These are phyloP conservation scores for Carex cristatella DNA, from an alignment of 176 grass and related monocot genomes.

Conservation along the genomic window DNA sequence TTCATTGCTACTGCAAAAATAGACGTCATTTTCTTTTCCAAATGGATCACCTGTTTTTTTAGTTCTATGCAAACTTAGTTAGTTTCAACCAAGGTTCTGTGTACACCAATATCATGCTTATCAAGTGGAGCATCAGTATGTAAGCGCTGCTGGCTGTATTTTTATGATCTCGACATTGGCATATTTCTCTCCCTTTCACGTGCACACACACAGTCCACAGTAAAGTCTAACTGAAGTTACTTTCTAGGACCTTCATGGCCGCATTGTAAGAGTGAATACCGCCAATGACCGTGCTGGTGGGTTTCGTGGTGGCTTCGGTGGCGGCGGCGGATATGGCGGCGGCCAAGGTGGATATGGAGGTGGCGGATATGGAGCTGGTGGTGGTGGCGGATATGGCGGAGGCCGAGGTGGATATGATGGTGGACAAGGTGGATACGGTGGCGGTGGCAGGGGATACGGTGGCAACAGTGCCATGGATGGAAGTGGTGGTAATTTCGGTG, in stretches of 20 bases:
- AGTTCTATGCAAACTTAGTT: not conserved
- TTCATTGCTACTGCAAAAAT: not conserved
- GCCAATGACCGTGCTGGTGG: conserved; percentile 55
- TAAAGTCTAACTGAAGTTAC: conserved; percentile 13
- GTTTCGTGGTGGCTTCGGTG: conserved; percentile 20
- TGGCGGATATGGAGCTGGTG: not conserved
- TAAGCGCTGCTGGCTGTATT: not conserved
- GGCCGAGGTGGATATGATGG: conserved; percentile 19
- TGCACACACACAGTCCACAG: not conserved
- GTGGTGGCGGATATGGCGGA: conserved; percentile 13
- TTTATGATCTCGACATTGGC: not conserved
- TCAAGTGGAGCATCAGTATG: not conserved
- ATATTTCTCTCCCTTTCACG: not conserved
- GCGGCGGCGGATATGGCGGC: not conserved
- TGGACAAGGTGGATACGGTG: not conserved
- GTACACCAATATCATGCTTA: not conserved
- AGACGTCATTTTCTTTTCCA: conserved; percentile 3
- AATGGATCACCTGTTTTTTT: not conserved
- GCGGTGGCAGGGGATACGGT: conserved; percentile 13
- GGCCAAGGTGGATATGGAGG: not conserved
- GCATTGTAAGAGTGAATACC: conserved; percentile 53
- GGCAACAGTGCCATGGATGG: conserved; percentile 17
- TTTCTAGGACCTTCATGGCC: conserved; percentile 71
- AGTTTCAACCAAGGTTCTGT: not conserved
- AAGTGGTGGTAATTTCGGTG: not conserved